Evolutionary conservation across 176 grass and related monocot species (phyloP).

Genomic region (Coix lacrymajobi): DNA sequence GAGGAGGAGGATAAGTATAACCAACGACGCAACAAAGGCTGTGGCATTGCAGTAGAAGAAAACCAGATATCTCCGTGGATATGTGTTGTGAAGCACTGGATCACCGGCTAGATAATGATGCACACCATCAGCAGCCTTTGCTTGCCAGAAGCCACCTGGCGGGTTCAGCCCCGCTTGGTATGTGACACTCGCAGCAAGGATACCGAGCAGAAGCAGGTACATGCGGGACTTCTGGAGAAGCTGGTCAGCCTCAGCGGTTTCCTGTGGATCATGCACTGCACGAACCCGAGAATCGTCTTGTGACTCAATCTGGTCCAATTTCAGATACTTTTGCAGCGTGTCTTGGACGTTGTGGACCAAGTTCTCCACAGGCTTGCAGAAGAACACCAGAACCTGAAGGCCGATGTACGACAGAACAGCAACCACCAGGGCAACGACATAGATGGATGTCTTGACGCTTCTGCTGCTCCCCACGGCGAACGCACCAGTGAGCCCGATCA

Average conservation of each 20-base stretch:
- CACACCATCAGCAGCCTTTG: neutral
- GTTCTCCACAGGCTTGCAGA: slow-evolving; percentile 10
- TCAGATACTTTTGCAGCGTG: neutral
- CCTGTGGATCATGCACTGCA: neutral
- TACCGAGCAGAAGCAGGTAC: slow-evolving; percentile 36
- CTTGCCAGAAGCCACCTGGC: slow-evolving; percentile 26
- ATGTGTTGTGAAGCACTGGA: slow-evolving; percentile 33
- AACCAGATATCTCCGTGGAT: slow-evolving; percentile 12
- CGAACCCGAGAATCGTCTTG: neutral
- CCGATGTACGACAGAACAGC: slow-evolving; percentile 26
- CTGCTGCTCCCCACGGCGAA: slow-evolving; percentile 36
- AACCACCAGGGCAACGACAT: slow-evolving; percentile 18
- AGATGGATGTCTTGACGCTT: slow-evolving; percentile 38
- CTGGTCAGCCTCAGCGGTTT: neutral
- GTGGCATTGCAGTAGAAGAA: slow-evolving; percentile 59
- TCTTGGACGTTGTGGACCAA: neutral
- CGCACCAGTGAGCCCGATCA: slow-evolving; percentile 30
- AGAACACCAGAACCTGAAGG: slow-evolving; percentile 27
- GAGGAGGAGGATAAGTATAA: neutral
- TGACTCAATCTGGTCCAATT: neutral
- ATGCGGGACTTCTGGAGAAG: slow-evolving; percentile 30
- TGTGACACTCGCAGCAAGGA: slow-evolving; percentile 24
- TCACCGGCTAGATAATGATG: slow-evolving; percentile 30
- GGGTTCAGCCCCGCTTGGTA: slow-evolving; percentile 30
- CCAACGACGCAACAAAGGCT: slow-evolving; percentile 22